A percentile compares a stretch with the other conserved stretches of the same genome.
Conservation (phyloP, 1,284 basidiomycete genomes). For the Athelia psychrophila region DNA sequence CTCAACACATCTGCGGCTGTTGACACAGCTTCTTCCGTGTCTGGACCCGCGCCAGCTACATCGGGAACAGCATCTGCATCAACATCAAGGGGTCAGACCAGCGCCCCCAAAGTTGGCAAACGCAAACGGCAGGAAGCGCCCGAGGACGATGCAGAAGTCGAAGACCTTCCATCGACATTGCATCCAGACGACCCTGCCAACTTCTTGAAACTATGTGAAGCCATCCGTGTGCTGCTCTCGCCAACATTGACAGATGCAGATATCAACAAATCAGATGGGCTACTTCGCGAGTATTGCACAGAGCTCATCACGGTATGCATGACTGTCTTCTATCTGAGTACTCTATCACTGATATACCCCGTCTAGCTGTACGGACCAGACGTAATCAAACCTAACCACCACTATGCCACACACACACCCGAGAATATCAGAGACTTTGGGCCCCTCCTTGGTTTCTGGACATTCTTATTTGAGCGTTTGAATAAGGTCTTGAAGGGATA, state of each 20-base stretch:
- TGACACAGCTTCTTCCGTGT: no score
- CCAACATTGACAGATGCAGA: neutral
- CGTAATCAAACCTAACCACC: conserved; percentile 27
- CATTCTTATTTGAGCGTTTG: conserved; percentile 32
- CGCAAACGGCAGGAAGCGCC: neutral
- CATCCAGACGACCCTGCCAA: conserved; percentile 1
- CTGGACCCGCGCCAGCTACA: no score
- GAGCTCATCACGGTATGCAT: neutral
- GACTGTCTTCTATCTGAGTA: neutral
- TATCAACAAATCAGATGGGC: neutral
- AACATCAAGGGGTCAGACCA: no score
- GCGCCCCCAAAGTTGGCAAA: no score
- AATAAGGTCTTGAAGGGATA: conserved; percentile 35
- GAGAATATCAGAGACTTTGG: conserved; percentile 25
- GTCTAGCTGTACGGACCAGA: conserved; percentile 23
- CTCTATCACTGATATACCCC: neutral
- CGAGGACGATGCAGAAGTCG: neutral
- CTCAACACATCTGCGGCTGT: no score
- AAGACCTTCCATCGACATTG: neutral
- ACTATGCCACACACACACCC: conserved; percentile 24
- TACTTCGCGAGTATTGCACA: conserved; percentile 1
- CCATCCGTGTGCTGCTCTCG: neutral
- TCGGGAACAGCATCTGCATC: no score
- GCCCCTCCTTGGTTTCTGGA: conserved; percentile 33
- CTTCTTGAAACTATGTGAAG: neutral